Percentiles rank a stretch among this genome's conserved stretches.
phyloP scores from a whole-genome alignment of 2,329 filamentous ascomycete species.

The Sordariomycetes sp. region DNA sequence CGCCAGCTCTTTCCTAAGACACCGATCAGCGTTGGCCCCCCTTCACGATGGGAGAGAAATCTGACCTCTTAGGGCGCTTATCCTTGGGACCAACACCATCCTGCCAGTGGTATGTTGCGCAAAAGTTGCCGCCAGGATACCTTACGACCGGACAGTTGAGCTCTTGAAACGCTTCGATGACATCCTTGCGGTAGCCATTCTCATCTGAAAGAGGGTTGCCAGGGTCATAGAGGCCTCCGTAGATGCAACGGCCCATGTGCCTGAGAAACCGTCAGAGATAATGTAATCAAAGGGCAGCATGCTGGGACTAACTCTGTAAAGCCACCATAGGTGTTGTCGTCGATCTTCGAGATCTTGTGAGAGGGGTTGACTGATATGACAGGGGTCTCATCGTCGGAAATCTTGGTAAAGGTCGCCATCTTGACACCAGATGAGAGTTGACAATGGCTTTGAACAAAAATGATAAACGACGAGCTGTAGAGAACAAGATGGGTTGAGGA shows the following conservation, averaged over 20 bases:
- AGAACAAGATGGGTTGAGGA: no score
- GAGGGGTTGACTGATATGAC: conserved; percentile 56
- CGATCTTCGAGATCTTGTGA: conserved; percentile 62
- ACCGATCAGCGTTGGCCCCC: background rate
- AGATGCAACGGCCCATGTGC: conserved; percentile 85
- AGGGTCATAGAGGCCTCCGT: conserved; percentile 78
- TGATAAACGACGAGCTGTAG: background rate
- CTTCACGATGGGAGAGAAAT: background rate
- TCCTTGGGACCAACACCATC: conserved; percentile 71
- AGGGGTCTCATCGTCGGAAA: conserved; percentile 49
- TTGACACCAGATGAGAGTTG: conserved; percentile 5
- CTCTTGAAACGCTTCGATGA: conserved; percentile 64
- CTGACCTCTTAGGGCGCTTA: conserved; percentile 44
- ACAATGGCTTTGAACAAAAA: background rate
- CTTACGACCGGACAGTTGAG: conserved; percentile 68
- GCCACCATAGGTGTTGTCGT: conserved; percentile 74
- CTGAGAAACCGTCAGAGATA: no score
- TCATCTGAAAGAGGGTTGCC: conserved; percentile 63
- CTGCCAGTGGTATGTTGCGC: conserved; percentile 77
- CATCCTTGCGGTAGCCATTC: conserved; percentile 70
- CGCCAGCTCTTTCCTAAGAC: conserved; percentile 60
- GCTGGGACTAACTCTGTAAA: conserved; percentile 68
- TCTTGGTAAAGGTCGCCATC: conserved; percentile 68
- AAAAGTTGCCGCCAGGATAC: conserved; percentile 79
- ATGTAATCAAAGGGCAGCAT: no score